These are phyloP conservation scores for Oryza punctata DNA, from an alignment of 176 grass and related monocot genomes.

Conservation along the genomic window DNA sequence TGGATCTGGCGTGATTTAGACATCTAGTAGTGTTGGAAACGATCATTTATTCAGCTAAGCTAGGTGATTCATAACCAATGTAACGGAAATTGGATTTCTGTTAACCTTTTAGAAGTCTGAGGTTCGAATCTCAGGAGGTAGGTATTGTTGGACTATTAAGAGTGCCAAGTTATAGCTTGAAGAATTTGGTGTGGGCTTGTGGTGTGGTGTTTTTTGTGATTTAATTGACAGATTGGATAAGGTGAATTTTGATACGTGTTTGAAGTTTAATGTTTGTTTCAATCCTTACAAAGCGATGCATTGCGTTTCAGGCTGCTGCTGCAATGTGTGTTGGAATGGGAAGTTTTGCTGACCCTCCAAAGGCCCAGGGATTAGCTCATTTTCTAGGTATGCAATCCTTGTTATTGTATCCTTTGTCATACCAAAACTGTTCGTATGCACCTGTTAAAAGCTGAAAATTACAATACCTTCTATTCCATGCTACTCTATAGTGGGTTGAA, in stretches of 20 bases:
- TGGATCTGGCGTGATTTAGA: constrained; percentile 26
- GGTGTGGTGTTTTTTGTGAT: background rate
- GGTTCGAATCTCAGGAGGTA: background rate
- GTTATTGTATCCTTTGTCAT: constrained; percentile 18
- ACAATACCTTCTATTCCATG: constrained; percentile 20
- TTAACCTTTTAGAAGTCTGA: background rate
- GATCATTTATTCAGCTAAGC: background rate
- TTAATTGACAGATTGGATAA: background rate
- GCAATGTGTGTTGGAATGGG: constrained; percentile 95
- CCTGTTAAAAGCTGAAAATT: constrained; percentile 17
- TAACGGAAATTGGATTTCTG: background rate
- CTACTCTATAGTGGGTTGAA: constrained; percentile 29
- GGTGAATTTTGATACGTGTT: constrained; percentile 5
- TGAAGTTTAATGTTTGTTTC: constrained; percentile 29
- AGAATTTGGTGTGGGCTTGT: background rate
- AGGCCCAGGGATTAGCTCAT: constrained; percentile 87
- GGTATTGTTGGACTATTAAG: background rate
- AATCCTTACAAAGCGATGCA: background rate
- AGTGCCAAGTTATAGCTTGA: background rate
- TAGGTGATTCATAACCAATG: constrained; percentile 16
- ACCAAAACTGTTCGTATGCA: background rate
- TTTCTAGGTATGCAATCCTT: constrained; percentile 78
- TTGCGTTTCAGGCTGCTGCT: constrained; percentile 73
- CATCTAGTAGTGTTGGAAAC: background rate
- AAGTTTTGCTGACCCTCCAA: constrained; percentile 80